Evolutionary conservation across 1,139 yeast species (phyloP), one percentile per base, ranked within the genome.

Genomic region (Meyerozyma smithsonii): DNA sequence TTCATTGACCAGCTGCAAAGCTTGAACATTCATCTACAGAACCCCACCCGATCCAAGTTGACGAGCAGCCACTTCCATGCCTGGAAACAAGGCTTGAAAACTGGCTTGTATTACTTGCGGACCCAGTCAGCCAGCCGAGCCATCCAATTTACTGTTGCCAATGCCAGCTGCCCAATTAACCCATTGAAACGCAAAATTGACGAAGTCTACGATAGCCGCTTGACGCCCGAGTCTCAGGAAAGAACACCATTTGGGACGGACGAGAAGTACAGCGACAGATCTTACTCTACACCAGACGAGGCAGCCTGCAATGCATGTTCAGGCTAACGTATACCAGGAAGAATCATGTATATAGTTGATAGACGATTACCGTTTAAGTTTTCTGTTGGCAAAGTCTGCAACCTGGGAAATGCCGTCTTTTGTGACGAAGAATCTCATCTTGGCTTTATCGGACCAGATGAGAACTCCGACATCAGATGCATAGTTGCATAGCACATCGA

Each of bases 391-490:
- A 61, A 79, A 90, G 42, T 88, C 96, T 8, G 88, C 81, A 18
- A 90, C 86, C 58, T 89, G 97, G 10, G 79, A 68, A 56, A 86
- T 84, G n/a, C 96, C 97, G 44, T 85, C 96, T 42, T 77, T 77
- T 0, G 94, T 84, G 1, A 81, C 83, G 40, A 84, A 86, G 56
- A 92, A 92, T 50, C 85, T 85, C 54, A 76, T 77, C 54, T 78
- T 79, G n/a, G 64, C 60, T 38, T 80, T 76, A 58, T 87, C 89
- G 37, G 81, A 75, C 97, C 97, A 92, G 8, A 86, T 61, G 38
- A 92, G 65, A 0, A 89, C 96, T 1, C 97, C 98, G 36, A 92
- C 77, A 54, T 92, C 98, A 30, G 79, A 78, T 3, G 97, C 96
- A 56, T 90, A 94, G 40, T 75, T 77, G 28, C 79, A 74, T 35